Conservation (phyloP, 2,329 filamentous ascomycete species). For the Botrytis medusae region DNA sequence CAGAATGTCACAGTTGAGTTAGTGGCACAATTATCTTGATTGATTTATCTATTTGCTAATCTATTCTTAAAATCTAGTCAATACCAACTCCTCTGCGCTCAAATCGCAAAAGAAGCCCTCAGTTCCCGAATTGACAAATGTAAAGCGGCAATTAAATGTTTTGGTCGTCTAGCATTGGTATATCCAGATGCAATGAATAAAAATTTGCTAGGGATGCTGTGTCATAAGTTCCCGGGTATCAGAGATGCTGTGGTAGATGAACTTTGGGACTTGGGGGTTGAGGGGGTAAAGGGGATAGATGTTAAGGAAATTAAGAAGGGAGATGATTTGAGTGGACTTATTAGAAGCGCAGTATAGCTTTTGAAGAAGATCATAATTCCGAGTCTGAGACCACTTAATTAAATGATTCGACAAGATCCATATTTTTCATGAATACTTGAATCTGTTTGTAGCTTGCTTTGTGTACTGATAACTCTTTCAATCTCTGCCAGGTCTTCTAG, state of each 20-base stretch:
- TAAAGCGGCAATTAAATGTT: slow-evolving; percentile 6
- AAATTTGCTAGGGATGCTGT: neutral
- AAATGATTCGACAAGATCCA: neutral
- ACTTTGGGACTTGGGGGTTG: neutral
- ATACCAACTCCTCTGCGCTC: neutral
- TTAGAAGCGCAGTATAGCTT: neutral
- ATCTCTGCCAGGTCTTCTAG: neutral
- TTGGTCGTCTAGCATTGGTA: neutral
- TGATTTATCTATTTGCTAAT: neutral
- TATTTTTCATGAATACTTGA: neutral
- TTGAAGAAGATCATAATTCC: neutral
- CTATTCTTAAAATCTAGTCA: neutral
- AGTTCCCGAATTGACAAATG: slow-evolving; percentile 4
- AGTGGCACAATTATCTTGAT: neutral
- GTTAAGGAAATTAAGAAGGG: neutral
- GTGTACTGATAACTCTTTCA: neutral
- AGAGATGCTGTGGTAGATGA: slow-evolving; percentile 5
- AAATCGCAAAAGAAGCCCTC: neutral
- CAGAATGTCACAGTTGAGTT: neutral
- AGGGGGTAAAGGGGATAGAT: neutral
- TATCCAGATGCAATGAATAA: neutral
- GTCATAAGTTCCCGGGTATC: neutral
- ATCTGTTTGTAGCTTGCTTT: neutral
- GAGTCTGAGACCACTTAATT: neutral
- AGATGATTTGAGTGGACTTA: neutral